Evolutionary conservation across 192 early-diverging fungal species (phyloP).

Genomic region (Anaeromyces robustus): DNA sequence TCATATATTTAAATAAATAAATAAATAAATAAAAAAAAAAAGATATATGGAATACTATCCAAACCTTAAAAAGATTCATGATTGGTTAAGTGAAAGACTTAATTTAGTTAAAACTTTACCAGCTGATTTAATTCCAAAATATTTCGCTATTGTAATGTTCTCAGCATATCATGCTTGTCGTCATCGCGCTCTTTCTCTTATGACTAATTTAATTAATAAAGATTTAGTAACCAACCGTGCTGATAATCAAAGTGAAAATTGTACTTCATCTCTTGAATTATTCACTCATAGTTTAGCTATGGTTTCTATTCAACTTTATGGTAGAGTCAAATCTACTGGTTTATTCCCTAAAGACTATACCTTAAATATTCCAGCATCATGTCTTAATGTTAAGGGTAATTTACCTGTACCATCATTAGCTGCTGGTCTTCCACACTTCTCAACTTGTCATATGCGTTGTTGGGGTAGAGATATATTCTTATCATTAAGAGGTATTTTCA

Average conservation of each 20-base stretch:
- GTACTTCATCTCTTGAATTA: slow-evolving; percentile 28
- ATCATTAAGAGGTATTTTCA: slow-evolving; percentile 62
- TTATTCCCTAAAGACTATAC: slow-evolving; percentile 42
- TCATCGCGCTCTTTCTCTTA: slow-evolving; percentile 33
- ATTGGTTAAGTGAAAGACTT: slow-evolving; percentile 69
- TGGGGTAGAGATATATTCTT: slow-evolving; percentile 99
- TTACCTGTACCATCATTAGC: slow-evolving; percentile 41
- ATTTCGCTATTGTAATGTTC: slow-evolving; percentile 73
- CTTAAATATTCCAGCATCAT: not conserved
- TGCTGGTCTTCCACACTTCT: slow-evolving; percentile 91
- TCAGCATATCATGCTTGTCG: slow-evolving; percentile 60
- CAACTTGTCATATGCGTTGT: slow-evolving; percentile 77
- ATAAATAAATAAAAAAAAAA: not conserved
- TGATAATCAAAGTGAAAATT: slow-evolving; percentile 22
- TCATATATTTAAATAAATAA: not conserved
- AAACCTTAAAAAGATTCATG: slow-evolving; percentile 19
- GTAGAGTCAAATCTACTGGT: slow-evolving; percentile 65
- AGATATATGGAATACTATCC: slow-evolving; percentile 21
- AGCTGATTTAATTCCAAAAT: slow-evolving; percentile 79
- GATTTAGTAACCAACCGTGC: not conserved
- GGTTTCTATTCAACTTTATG: slow-evolving; percentile 72
- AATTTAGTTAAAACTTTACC: slow-evolving; percentile 52
- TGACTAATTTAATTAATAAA: slow-evolving; percentile 2
- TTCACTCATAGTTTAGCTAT: slow-evolving; percentile 61
- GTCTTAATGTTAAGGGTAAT: not conserved